Conservation (phyloP, 495 filamentous ascomycete genomes). For the Patellaria atrata region DNA sequence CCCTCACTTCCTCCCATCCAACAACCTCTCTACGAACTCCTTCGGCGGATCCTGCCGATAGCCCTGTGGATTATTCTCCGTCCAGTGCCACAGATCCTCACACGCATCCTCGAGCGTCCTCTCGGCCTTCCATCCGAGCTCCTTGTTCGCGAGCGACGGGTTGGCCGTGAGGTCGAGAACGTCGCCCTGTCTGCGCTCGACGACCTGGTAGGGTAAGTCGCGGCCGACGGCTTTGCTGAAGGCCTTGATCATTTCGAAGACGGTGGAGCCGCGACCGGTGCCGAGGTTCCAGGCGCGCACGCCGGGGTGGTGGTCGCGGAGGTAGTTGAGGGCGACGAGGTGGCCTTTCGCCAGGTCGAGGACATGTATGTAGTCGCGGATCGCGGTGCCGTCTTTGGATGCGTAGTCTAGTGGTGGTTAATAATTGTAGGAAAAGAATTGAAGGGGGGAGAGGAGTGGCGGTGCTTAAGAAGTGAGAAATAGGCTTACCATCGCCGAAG, state of each 20-base stretch:
- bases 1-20: slow-evolving; percentile 2
- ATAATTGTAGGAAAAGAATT: not conserved
- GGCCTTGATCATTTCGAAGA: slow-evolving; percentile 93
- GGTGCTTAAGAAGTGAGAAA: not conserved
- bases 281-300: slow-evolving; percentile 95
- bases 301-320: slow-evolving; percentile 76
- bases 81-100: slow-evolving; percentile 90
- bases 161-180: slow-evolving; percentile 91
- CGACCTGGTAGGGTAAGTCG: slow-evolving; percentile 77
- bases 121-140: slow-evolving; percentile 87
- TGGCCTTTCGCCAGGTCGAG: slow-evolving; percentile 83
- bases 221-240: slow-evolving; percentile 77
- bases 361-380: slow-evolving; percentile 69
- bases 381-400: slow-evolving; percentile 62
- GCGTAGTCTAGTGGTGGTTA: slow-evolving; percentile 56
- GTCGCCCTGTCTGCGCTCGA: slow-evolving; percentile 68
- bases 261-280: slow-evolving; percentile 87
- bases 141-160: slow-evolving; percentile 68
- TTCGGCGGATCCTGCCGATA: slow-evolving; percentile 83
- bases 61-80: slow-evolving; percentile 85
- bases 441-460: not conserved
- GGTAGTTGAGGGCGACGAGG: slow-evolving; percentile 81
- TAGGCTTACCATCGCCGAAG: slow-evolving; percentile 67
- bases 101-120: slow-evolving; percentile 84
- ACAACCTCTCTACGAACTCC: slow-evolving; percentile 47